Evolutionary conservation across 768 basidiomycete species (phyloP), one percentile per base, ranked within the genome.

Genomic region (Trametes cubensis): DNA sequence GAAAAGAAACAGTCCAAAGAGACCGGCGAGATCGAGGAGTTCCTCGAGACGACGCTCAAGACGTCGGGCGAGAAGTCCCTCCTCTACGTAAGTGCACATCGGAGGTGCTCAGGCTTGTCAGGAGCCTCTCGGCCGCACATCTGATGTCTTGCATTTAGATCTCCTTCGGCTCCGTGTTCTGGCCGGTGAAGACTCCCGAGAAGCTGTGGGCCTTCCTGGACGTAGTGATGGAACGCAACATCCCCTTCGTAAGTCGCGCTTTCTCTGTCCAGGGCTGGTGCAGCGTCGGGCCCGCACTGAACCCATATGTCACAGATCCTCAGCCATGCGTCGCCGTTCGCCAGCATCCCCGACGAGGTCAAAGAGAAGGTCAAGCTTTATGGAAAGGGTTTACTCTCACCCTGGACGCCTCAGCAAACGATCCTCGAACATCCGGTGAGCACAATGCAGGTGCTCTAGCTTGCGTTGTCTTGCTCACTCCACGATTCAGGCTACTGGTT

Each of bases 61-160:
- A 61, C 44, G 2, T 56, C 66, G 23, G 71, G 71, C 6, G 47
- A 58, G 48, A 54, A 63, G n/a, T 70, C 70, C 1, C 14, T 70
- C 26, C 58, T 59, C 28, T 49, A 49, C 28, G 48, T 49, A 17
- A 46, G 20, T 46, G n/a, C 13, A 46, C 10, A 46, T 34, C 10
- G 34, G 10, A 10, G n/a, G n/a, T n/a, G n/a, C n/a, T n/a, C 34
- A 34, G 2, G 10, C 34, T 34, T 28, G 28, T 7, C 7, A 28
- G 28, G 7, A 28, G n/a, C n/a, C n/a, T n/a, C 28, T 28, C 4
- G 34, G 34, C 5, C 2, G 10, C 4, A 34, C 10, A 11, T 34
- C 10, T 34, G 34, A 34, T 10, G 34, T 11, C 10, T 11, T 34
- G 6, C 2, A 5, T 10, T 5, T 34, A 67, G 69, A 55, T 70